Evolutionary conservation across 192 early-diverging fungal species (phyloP), one percentile per base, ranked within the genome.

Genomic region (Umbelopsis vinacea): DNA sequence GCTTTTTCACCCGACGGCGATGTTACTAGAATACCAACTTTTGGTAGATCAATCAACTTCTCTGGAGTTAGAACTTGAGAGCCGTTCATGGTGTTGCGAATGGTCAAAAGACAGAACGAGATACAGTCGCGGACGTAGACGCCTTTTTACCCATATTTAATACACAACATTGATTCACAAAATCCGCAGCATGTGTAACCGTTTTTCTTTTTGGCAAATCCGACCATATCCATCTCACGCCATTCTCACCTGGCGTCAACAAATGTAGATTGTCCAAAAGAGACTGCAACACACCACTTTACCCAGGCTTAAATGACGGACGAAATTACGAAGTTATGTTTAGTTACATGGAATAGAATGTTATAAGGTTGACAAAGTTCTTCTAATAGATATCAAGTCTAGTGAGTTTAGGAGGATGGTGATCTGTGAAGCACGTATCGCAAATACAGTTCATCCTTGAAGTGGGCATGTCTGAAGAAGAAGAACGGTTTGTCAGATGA

Each of bases 1-100:
- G 85, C 77, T 11, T 73, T 70, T 0, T 71, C 52, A 47, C 83
- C 84, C 57, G 79, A 76, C 47, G 85, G 84, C 7, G 88, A 87
- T 46, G 88, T 71, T 0, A 81, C 76, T 6, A 84, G 76, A 9
- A 72, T 9, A 21, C 85, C 85, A 11, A 83, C 71, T 26, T 85
- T 84, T 45, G 80, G 82, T 46, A 88, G 83, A 53, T 84, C 74
- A 33, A 90, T 86, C 50, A 92, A 84, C 68, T 82, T 80, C 77
- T 88, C 77, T 4, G 87, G 86, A 71, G 85, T 82, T 48, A 90
- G 82, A 23, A 71, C 7, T 37, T 29, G 17, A 1, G 0, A 11
- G 3, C 17, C 15, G 7, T 29, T 37, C 57, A 63, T 63, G 0
- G 26, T 7, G 21, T 8, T 3, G 23, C 4, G 23, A 8, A 26